Conservation (phyloP, 257 asterid species). For the Coffea eugenioides region DNA sequence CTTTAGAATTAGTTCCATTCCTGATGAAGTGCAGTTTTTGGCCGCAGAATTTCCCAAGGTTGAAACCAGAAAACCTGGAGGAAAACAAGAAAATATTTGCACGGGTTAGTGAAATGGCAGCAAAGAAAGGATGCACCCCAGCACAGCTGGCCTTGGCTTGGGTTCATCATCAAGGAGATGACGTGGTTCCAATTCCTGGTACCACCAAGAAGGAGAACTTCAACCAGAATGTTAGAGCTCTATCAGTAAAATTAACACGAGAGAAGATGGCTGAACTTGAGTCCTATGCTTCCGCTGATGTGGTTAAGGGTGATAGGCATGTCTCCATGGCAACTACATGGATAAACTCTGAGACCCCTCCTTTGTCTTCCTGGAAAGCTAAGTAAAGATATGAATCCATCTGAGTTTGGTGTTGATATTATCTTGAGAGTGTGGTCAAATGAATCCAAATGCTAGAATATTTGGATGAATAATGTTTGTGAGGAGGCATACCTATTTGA, state of each 20-base stretch:
- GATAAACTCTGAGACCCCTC: slow-evolving; percentile 30
- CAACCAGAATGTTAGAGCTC: slow-evolving; percentile 30
- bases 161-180: slow-evolving; percentile 37
- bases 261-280: slow-evolving; percentile 37
- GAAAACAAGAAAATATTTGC: slow-evolving; percentile 26
- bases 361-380: slow-evolving; percentile 34
- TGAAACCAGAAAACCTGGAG: slow-evolving; percentile 27
- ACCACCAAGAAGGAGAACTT: slow-evolving; percentile 40
- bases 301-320: slow-evolving; percentile 32
- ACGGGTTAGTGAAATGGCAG: slow-evolving; percentile 26
- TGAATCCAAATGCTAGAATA: no score
- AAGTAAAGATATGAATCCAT: background rate
- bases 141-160: slow-evolving; percentile 43
- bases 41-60: slow-evolving; percentile 27
- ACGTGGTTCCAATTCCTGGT: slow-evolving; percentile 39
- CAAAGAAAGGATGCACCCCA: slow-evolving; percentile 33
- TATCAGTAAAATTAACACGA: slow-evolving; percentile 23
- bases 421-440: background rate
- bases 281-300: slow-evolving; percentile 25
- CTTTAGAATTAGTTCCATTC: background rate
- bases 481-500: background rate
- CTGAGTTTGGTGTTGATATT: no score
- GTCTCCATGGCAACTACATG: slow-evolving; percentile 20
- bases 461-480: background rate
- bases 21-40: background rate